These are phyloP conservation scores for Amphibolis antarctica DNA, from an alignment of 106 monocot genomes.

Conservation along the genomic window DNA sequence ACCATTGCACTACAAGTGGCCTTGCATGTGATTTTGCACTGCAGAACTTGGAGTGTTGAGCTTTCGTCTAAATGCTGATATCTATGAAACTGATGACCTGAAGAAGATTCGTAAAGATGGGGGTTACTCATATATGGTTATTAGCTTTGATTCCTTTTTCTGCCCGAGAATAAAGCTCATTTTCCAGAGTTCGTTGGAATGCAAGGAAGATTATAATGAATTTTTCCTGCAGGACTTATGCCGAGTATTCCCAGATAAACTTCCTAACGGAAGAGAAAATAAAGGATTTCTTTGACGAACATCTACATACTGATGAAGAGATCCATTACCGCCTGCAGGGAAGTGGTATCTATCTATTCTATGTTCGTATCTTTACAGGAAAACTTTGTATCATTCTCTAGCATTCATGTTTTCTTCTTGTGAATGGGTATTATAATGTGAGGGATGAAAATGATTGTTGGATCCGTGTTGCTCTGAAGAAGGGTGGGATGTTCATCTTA, in stretches of 20 bases:
- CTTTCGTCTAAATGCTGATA: conserved; percentile 65
- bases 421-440: conserved; percentile 90
- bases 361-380: neutral
- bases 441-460: conserved; percentile 80
- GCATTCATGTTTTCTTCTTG: neutral
- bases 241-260: conserved; percentile 81
- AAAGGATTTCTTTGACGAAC: conserved; percentile 92
- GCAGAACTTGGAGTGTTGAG: conserved; percentile 79
- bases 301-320: conserved; percentile 96
- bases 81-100: conserved; percentile 62
- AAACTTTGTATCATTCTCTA: neutral
- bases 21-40: conserved; percentile 1
- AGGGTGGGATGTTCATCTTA: conserved; percentile 87
- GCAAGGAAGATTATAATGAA: neutral
- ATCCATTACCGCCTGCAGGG: conserved; percentile 94
- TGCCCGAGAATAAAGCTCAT: neutral
- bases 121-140: conserved; percentile 81
- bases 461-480: conserved; percentile 81
- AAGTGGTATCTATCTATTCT: conserved; percentile 38
- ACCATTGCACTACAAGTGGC: no score
- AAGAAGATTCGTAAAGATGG: conserved; percentile 83
- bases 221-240: conserved; percentile 50
- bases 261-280: conserved; percentile 78
- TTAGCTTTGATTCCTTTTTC: neutral
- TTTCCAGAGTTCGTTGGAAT: neutral